Evolutionary conservation across 148 eudicot genomes (phyloP), one percentile per base, ranked within the genome.

Genomic region (Diospyros kaki): DNA sequence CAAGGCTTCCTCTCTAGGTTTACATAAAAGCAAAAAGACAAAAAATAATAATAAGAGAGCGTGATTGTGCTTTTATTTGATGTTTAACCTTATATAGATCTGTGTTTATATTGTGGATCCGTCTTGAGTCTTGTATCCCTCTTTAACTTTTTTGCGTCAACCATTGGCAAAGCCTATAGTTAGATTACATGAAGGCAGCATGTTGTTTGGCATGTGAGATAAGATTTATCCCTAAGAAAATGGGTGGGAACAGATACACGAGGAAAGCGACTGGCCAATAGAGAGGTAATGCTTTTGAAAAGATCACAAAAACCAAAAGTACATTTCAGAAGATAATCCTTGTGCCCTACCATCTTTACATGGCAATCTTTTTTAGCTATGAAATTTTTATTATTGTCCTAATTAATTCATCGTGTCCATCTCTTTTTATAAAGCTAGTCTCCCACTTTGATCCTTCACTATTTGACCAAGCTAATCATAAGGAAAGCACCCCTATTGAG

Each of bases 241-340:
- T 54, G 75, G 64, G 58, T 50, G 73, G 71, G 54, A 68, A 61
- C 54, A 66, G n/a, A 46, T n/a, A 64, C 69, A 50, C 6, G 68
- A 61, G 52, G 82, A 79, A 83, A 78, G 64, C 11, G 81, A 77
- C 75, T 40, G 70, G 72, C 78, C 79, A 64, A n/a, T 73, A 69
- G 4, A 45, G 14, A 52, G 70, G 63, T 67, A 62, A 58, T 75
- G 59, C 84, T 77, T 73, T 69, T 73, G 6, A 75, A 78, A 84
- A 81, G 80, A 79, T 73, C 12, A 28, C 9, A 59, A 78, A 71
- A 85, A 78, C 64, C 69, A 79, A 72, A 78, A 82, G 73, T 18
- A 62, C 71, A 75, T 76, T 73, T 75, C 61, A 73, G 73, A 76
- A 80, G 78, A 81, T 84, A 78, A 79, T 75, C 64, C 60, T 77